Percentiles rank a stretch among this genome's conserved stretches.
phyloP scores from a whole-genome alignment of 768 basidiomycete genomes.

The Brasilioporus rufonigricans region DNA sequence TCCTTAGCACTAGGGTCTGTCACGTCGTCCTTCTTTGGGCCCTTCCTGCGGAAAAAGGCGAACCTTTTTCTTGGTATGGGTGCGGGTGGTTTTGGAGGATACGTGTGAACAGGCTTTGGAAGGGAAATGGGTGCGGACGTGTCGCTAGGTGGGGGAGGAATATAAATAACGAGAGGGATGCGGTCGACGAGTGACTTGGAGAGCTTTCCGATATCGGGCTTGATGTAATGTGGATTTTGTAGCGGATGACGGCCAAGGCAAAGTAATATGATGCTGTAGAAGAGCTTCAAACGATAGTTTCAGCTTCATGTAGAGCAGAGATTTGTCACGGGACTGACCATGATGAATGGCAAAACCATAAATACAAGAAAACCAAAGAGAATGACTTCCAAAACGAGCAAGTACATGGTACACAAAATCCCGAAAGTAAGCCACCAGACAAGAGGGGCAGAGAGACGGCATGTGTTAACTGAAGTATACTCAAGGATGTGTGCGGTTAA shows the following conservation, averaged over 20 bases:
- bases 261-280: conserved; percentile 76
- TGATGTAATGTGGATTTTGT: conserved; percentile 69
- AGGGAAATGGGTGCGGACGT: conserved; percentile 36
- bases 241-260: conserved; percentile 79
- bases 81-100: conserved; percentile 55
- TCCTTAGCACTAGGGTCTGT: conserved; percentile 16
- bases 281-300: conserved; percentile 43
- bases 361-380: conserved; percentile 75
- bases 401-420: conserved; percentile 75
- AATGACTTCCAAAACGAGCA: conserved; percentile 71
- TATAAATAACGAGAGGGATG: conserved; percentile 84
- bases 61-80: conserved; percentile 44
- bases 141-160: conserved; percentile 69
- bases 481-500: conserved; percentile 75
- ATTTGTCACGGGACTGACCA: conserved; percentile 47
- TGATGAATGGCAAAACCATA: conserved; percentile 73
- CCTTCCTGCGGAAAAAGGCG: conserved; percentile 44
- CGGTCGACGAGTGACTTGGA: conserved; percentile 68
- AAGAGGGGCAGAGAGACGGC: conserved; percentile 71
- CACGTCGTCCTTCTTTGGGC: conserved; percentile 23
- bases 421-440: conserved; percentile 87
- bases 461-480: conserved; percentile 73
- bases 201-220: conserved; percentile 76
- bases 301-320: conserved; percentile 1
- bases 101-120: conserved; percentile 52